phyloP scores from a whole-genome alignment of 441 rosid species.

The Gossypium trilobum region DNA sequence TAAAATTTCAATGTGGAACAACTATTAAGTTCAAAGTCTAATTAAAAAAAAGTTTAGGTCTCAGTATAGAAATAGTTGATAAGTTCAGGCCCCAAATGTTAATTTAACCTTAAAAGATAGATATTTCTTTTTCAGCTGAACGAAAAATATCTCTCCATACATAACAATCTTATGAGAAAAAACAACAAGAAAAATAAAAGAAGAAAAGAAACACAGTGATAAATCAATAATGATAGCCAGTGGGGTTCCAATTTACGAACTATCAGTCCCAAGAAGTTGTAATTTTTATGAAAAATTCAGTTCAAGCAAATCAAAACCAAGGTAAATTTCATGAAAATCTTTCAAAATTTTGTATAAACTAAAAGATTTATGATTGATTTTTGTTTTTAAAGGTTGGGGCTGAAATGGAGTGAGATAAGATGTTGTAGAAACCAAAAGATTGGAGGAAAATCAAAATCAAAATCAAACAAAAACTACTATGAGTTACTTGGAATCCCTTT shows the following conservation, averaged over 20 bases:
- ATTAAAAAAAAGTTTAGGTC: no score
- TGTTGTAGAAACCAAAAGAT: conserved; percentile 18
- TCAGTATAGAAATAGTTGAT: no score
- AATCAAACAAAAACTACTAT: conserved; percentile 33
- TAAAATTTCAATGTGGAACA: no score
- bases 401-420: conserved; percentile 21
- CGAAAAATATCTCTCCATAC: background rate
- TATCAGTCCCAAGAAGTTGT: conserved; percentile 16
- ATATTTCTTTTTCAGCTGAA: no score
- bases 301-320: conserved; percentile 13
- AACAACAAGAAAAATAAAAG: background rate
- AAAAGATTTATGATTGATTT: background rate
- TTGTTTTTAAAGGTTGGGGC: conserved; percentile 20
- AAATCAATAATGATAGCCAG: conserved; percentile 15
- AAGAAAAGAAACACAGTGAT: background rate
- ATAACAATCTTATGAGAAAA: background rate
- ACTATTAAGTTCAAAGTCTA: no score
- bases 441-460: conserved; percentile 12
- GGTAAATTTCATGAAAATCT: conserved; percentile 18
- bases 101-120: no score
- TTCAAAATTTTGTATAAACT: background rate
- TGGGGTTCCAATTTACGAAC: conserved; percentile 7
- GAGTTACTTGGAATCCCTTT: conserved; percentile 45
- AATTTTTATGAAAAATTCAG: conserved; percentile 13
- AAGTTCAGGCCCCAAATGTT: no score